Base-by-base conservation (phyloP, 257 asterid genomes). In the Solanum etuberosum region DNA sequence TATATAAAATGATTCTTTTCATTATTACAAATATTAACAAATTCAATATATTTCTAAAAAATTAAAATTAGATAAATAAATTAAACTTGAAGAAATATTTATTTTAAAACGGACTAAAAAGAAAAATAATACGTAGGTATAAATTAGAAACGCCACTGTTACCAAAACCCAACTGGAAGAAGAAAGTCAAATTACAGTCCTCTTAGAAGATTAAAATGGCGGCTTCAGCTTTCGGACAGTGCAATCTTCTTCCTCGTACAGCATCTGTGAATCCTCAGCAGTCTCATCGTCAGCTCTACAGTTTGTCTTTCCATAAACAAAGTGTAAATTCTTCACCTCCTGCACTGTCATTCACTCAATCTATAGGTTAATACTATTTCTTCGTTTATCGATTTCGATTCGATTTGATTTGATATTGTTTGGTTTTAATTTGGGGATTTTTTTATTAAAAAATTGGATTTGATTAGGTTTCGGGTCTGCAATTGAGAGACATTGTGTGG, bases 381-480 rank as follows among this genome's bases (percentile, higher is more conserved):
- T 63, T 65, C 25, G 9, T 21, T 6, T 32, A 83, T 25, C 5
- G 2, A 31, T 84, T n/a, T 83, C 18, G 6, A 11, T 14, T 65
- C 25, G 57, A 38, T 68, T n/a, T 8, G 29, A 65, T 25, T 25
- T 65, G 72, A 27, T 54, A 18, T 20, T 54, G 25, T 84, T 87
- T 32, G 23, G 5, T 76, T 35, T 38, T 68, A 4, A 37, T 46
- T 48, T 48, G 35, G 70, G 27, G 12, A 7, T 27, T 29, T 15
- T 73, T 21, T 27, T 43, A n/a, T 42, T 3, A 2, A 2, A 43
- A 13, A 46, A 34, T 37, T 43, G 84, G 2, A 85, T 71, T 70
- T 61, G 85, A 46, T 20, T 88, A 93, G 96, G 93, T 68, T 84
- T 84, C 3, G 93, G 92, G n/a, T 83, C 87, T 7, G 35, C 87